Conservation (phyloP, 257 asterid species). For the Solanum chiquidenum region DNA sequence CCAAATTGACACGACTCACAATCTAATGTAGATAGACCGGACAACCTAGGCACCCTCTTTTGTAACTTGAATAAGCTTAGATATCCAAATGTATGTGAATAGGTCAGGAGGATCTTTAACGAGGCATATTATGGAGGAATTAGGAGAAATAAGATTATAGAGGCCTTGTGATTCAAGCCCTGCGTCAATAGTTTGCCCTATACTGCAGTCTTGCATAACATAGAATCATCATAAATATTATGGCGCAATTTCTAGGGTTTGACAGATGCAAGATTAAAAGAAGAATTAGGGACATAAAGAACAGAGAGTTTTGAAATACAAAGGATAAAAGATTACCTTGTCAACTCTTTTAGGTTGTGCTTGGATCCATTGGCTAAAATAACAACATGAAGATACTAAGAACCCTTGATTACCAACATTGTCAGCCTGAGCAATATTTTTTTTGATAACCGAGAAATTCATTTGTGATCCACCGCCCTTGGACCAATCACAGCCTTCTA, state of each 20-base stretch:
- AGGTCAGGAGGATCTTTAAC: not conserved
- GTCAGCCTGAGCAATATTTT: too few relatives aligned
- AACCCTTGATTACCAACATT: too few relatives aligned
- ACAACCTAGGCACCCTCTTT: not conserved
- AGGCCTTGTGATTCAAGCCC: not conserved
- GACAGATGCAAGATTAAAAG: not conserved
- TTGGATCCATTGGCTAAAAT: not conserved
- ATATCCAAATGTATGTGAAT: not conserved
- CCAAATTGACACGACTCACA: not conserved
- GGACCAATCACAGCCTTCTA: too few relatives aligned
- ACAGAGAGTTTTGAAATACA: too few relatives aligned
- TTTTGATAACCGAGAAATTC: too few relatives aligned
- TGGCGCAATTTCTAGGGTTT: not conserved
- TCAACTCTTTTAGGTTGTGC: too few relatives aligned
- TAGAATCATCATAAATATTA: not conserved
- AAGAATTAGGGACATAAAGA: not conserved
- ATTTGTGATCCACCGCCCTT: too few relatives aligned
- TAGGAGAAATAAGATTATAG: not conserved
- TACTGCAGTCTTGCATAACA: not conserved
- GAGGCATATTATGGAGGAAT: not conserved
- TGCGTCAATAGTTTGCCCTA: not conserved
- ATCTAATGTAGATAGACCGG: not conserved
- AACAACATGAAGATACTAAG: not conserved
- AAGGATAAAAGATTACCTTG: not conserved
- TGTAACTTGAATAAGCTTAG: not conserved